Evolutionary conservation across 2,329 filamentous ascomycete species (phyloP), one percentile per base, ranked within the genome.

Genomic region (Capronia americana): DNA sequence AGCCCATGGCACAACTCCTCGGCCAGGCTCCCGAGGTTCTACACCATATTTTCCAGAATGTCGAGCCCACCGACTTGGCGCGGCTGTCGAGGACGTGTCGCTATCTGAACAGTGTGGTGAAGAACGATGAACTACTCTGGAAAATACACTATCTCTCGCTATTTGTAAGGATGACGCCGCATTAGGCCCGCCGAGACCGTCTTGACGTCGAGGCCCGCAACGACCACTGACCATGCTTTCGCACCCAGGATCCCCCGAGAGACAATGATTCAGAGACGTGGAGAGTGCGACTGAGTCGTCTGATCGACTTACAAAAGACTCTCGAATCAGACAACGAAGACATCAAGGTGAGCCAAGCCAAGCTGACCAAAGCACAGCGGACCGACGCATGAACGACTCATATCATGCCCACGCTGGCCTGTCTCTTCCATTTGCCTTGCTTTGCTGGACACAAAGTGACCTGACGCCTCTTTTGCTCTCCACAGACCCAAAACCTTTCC

Each of bases 21-120:
- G 64, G 69, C 34, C 82, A 90, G 24, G 87, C 88, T 8, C 81
- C 84, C 6, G 89, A 92, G 79, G 82, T 91, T 50, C 74, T 91
- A 28, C 86, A 89, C 72, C 79, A 84, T 72, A 86, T 91, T 69
- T 79, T 92, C 68, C 77, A 75, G 64, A 81, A 83, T 70, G 80
- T 90, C 44, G 77, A 84, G 30, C 86, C 87, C 1, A 75, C 77
- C 48, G 88, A 91, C 68, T 77, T 92, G 8, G 79, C 81, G 1
- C 74, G 77, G 7, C 74, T 90, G 53, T 81, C 83, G 44, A 77
- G 75, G 65, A 83, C 84, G 55, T 90, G 86, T 74, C 81, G 77
- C 20, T 75, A 73, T 11, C 78, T 93, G 55, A 77, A 85, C 65
- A 75, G 79, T 38, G 86, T 87, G 68, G 80, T 90, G 60, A 81